phyloP scores from a whole-genome alignment of 2,329 filamentous ascomycete species.

The Blastomyces gilchristii region DNA sequence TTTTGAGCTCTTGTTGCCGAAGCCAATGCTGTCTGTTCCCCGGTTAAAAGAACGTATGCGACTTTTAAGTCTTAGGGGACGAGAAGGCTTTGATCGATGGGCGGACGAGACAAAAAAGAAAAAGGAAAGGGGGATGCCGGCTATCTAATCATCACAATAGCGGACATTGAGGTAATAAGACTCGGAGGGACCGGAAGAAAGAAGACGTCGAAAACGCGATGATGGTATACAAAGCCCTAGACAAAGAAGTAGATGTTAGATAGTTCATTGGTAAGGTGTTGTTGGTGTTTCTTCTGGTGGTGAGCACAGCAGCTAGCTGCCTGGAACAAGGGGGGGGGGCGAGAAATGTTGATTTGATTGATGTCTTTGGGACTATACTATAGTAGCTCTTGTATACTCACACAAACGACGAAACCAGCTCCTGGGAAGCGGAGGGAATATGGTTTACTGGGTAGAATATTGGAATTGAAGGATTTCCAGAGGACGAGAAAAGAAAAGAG shows the following conservation, averaged over 20 bases:
- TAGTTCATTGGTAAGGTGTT: background rate
- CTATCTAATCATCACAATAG: background rate
- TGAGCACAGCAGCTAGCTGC: background rate
- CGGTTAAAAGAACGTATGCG: background rate
- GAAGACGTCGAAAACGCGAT: background rate
- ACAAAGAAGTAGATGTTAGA: constrained; percentile 1
- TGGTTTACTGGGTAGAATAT: background rate
- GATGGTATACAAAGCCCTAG: background rate
- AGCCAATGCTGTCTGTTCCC: background rate
- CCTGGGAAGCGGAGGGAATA: background rate
- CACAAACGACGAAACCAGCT: background rate
- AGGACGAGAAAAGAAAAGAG: background rate
- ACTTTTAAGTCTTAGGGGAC: background rate
- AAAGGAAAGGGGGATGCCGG: background rate
- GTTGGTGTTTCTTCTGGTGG: background rate
- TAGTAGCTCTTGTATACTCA: background rate
- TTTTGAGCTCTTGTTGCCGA: background rate
- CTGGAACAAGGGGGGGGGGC: background rate
- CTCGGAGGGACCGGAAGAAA: background rate
- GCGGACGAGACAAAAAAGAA: background rate
- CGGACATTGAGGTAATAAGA: background rate
- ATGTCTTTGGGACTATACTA: too few relatives aligned
- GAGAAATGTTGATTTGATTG: background rate
- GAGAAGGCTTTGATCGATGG: background rate
- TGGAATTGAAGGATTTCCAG: background rate